Evolutionary conservation across 345 rosid genomes (phyloP).

Genomic region (Angophora floribunda): DNA sequence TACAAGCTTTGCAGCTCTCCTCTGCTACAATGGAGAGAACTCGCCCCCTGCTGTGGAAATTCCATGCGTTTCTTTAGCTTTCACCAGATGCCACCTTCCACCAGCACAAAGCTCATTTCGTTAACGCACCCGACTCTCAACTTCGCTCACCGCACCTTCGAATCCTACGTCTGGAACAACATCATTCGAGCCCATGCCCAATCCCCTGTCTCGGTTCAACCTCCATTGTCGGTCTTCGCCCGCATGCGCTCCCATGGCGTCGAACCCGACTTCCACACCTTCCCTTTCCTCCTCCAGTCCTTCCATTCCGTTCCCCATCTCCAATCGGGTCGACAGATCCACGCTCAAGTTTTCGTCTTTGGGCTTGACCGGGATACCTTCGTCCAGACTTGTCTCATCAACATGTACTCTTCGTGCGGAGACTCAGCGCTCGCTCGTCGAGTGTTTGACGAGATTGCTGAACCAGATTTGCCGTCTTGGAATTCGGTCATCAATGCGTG

Average conservation of each 20-base stretch:
- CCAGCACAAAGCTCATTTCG: constrained; percentile 1
- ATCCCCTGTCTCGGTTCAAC: constrained; percentile 1
- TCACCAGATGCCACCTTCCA: background rate
- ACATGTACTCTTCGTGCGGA: constrained; percentile 32
- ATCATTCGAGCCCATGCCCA: constrained; percentile 22
- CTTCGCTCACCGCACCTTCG: constrained; percentile 21
- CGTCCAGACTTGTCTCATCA: constrained; percentile 26
- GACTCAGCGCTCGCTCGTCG: constrained; percentile 14
- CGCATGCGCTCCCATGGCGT: constrained; percentile 44
- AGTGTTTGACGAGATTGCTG: constrained; percentile 26
- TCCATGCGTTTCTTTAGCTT: background rate
- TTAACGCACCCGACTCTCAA: constrained; percentile 26
- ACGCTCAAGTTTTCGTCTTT: constrained; percentile 7
- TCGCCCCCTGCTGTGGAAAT: background rate
- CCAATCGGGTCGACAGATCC: constrained; percentile 6
- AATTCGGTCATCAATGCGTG: constrained; percentile 29
- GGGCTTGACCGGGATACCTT: constrained; percentile 16
- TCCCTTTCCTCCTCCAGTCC: constrained; percentile 34
- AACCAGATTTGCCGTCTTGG: constrained; percentile 40
- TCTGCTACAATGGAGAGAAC: background rate
- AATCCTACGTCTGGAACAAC: constrained; percentile 41
- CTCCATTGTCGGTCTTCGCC: constrained; percentile 21
- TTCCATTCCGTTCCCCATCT: constrained; percentile 11
- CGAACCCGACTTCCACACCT: constrained; percentile 35
- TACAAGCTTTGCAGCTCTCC: background rate